These are phyloP conservation scores for Podila epicladia DNA, from an alignment of 192 early-diverging fungal genomes.

Conservation along the genomic window DNA sequence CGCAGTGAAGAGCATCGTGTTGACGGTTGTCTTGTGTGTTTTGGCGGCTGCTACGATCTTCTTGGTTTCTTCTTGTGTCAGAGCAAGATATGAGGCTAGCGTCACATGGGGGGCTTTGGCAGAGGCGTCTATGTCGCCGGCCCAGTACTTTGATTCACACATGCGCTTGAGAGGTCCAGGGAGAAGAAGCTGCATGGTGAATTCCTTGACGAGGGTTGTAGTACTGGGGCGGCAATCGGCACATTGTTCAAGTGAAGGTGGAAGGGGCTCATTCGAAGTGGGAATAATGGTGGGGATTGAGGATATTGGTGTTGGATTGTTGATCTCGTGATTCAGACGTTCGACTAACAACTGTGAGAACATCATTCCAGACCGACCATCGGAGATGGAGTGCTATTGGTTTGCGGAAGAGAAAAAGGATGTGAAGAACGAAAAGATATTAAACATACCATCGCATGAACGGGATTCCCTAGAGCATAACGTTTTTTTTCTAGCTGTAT, in stretches of 20 bases:
- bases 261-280: conserved; percentile 7
- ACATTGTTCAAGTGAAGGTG: conserved; percentile 6
- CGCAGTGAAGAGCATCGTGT: conserved; percentile 11
- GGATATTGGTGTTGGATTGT: background rate
- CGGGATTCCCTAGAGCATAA: too few relatives aligned
- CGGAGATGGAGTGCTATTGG: conserved; percentile 5
- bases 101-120: conserved; percentile 8
- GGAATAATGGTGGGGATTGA: background rate
- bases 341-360: conserved; percentile 27
- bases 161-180: conserved; percentile 19
- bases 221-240: conserved; percentile 13
- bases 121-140: conserved; percentile 25
- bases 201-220: conserved; percentile 16
- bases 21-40: conserved; percentile 14
- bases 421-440: too few relatives aligned
- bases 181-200: conserved; percentile 3
- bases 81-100: background rate
- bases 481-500: too few relatives aligned
- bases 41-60: conserved; percentile 21
- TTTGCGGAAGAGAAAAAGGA: too few relatives aligned
- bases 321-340: conserved; percentile 13
- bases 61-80: conserved; percentile 16
- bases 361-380: conserved; percentile 20
- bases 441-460: too few relatives aligned
- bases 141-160: conserved; percentile 23